Evolutionary conservation across 1,139 yeast species (phyloP).

Genomic region (Geotrichum restrictum): DNA sequence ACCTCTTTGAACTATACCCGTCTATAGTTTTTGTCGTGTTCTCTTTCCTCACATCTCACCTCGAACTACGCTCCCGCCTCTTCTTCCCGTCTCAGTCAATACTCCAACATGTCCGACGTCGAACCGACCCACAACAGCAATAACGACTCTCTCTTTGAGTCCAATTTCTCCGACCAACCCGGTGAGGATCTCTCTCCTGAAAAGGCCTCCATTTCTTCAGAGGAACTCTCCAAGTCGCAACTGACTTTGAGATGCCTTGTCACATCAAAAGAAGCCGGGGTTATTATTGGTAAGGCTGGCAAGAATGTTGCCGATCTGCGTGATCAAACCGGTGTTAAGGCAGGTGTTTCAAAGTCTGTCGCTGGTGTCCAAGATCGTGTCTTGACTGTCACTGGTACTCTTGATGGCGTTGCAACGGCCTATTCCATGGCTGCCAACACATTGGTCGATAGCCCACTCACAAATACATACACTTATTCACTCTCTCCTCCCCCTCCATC

Average conservation of each 20-base stretch:
- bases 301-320: conserved; percentile 73
- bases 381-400: conserved; percentile 74
- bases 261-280: conserved; percentile 85
- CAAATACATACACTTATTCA: conserved; percentile 49
- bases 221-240: conserved; percentile 19
- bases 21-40: background rate
- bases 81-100: background rate
- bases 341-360: conserved; percentile 80
- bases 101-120: conserved; percentile 13
- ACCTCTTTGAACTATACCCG: background rate
- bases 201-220: conserved; percentile 11
- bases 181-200: conserved; percentile 5
- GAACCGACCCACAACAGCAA: conserved; percentile 11
- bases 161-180: conserved; percentile 21
- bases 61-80: background rate
- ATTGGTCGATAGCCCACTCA: conserved; percentile 42
- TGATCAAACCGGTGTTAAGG: conserved; percentile 74
- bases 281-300: conserved; percentile 85
- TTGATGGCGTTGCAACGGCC: conserved; percentile 70
- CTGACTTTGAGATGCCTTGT: conserved; percentile 58
- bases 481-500: conserved; percentile 47
- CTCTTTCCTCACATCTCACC: background rate
- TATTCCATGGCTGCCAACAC: conserved; percentile 69
- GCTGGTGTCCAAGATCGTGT: conserved; percentile 84
- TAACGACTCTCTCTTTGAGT: conserved; percentile 19